Base-by-base conservation (phyloP, 2,329 filamentous ascomycete genomes). In the Botryosphaeria agaves region DNA sequence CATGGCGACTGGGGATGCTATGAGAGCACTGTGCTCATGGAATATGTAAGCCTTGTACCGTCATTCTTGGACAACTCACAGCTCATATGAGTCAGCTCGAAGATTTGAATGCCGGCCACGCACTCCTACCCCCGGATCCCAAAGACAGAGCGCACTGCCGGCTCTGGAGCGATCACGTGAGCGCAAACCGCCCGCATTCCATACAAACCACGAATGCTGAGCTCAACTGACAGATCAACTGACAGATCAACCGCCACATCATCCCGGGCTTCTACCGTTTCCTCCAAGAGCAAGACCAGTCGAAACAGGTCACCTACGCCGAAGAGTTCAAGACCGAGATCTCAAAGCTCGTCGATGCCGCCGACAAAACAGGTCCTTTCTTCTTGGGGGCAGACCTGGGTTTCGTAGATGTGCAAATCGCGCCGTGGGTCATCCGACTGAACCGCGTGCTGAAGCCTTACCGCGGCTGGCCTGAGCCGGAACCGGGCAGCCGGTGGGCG, bases 1-100 rank as follows among this genome's bases (percentile, higher is more conserved):
- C 76, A 89, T 49, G 78, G 76, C 7, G 71, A 81, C 37, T 92
- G 81, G 80, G 73, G 75, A 0, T 83, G 76, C 43, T 76, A 83
- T 44, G 83, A 91, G 47, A 87, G 78, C 42, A 71, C 70, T 1
- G 76, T 91, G 3, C 66, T 92, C 42, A 65, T 92, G 49, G 83
- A 92, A 75, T 91, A 91, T 52, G 74, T 80, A 56, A 40, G 66
- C 48, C 14, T 9, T 12, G n/a, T 18, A 15, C 14, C 5, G 14
- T 24, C 20, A 26, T 21, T 18, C 6, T 11, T 27, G 15, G 16
- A 12, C 5, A 7, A n/a, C 16, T 19, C 18, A 19, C 31, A 38
- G 18, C 36, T 28, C 11, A 9, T 12, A 18, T 18, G 23, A 12
- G 37, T n/a, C 42, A 77, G 71, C 65, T 89, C 20, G 83, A 91